Percentiles rank a stretch among this genome's conserved stretches.
phyloP scores from a whole-genome alignment of 75 land plant genomes.

The Cupressus sempervirens region DNA sequence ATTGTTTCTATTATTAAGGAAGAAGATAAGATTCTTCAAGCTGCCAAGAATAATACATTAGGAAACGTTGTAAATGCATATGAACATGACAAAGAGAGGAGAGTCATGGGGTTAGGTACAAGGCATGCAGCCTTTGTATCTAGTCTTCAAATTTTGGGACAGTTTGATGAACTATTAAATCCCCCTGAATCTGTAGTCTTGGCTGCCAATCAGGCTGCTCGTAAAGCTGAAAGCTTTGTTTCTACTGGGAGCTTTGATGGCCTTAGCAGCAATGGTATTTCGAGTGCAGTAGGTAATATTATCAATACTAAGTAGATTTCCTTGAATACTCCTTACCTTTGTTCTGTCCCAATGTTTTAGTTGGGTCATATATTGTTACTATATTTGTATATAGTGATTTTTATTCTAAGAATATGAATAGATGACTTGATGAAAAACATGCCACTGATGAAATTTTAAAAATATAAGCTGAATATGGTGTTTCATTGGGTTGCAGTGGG shows the following conservation, averaged over 20 bases:
- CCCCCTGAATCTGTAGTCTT: constrained; percentile 62
- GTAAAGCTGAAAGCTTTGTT: constrained; percentile 56
- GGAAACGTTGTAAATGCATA: constrained; percentile 13
- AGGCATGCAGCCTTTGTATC: constrained; percentile 68
- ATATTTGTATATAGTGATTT: neutral
- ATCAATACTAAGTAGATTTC: neutral
- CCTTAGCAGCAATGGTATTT: constrained; percentile 40
- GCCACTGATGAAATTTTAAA: neutral
- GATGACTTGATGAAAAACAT: neutral
- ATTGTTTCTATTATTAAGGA: constrained; percentile 74
- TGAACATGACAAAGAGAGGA: constrained; percentile 40
- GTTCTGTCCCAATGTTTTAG: constrained; percentile 2
- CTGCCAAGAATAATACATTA: constrained; percentile 19
- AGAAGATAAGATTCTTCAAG: constrained; percentile 44
- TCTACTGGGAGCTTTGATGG: constrained; percentile 51
- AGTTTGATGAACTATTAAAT: constrained; percentile 70
- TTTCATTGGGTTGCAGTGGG: constrained; percentile 58
- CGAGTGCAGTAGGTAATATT: constrained; percentile 37
- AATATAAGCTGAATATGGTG: neutral
- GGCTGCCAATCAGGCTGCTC: constrained; percentile 82
- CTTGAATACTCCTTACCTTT: neutral
- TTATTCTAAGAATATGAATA: neutral
- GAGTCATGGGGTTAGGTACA: constrained; percentile 35
- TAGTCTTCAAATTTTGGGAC: constrained; percentile 70
- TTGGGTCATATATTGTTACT: neutral